A percentile compares a stretch with the other conserved stretches of the same genome.
Evolutionary conservation across 148 eudicot species (phyloP).

Genomic region (Simmondsia chinensis): DNA sequence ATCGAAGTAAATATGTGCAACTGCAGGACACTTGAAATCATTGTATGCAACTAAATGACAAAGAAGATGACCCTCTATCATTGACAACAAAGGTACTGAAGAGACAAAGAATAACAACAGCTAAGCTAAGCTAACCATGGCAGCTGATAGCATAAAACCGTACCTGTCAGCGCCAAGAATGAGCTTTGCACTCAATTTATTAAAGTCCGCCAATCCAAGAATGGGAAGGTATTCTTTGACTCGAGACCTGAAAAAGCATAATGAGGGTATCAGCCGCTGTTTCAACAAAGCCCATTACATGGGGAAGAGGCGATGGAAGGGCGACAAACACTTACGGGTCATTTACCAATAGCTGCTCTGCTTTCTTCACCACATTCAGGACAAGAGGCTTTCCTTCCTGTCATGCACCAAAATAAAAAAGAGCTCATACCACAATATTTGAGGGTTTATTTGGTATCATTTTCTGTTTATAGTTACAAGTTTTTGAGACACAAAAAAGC

Average conservation of each 20-base stretch:
- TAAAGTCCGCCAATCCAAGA: conserved; percentile 86
- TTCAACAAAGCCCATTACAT: neutral
- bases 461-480: no score
- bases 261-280: neutral
- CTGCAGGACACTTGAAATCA: no score
- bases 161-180: conserved; percentile 92
- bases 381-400: conserved; percentile 98
- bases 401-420: conserved; percentile 7
- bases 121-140: no score
- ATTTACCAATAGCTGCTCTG: conserved; percentile 81
- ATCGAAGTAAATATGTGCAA: no score
- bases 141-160: neutral
- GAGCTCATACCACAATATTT: no score
- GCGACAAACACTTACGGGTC: conserved; percentile 39
- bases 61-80: no score
- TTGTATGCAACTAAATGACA: no score
- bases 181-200: conserved; percentile 82
- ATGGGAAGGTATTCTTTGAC: conserved; percentile 88
- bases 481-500: no score
- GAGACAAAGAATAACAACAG: neutral
- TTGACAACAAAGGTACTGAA: no score
- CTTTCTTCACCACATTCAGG: conserved; percentile 73
- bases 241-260: conserved; percentile 39
- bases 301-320: conserved; percentile 1
- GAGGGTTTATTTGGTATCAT: no score